Conservation (phyloP, 495 filamentous ascomycete genomes). For the Aspergillus leporis region DNA sequence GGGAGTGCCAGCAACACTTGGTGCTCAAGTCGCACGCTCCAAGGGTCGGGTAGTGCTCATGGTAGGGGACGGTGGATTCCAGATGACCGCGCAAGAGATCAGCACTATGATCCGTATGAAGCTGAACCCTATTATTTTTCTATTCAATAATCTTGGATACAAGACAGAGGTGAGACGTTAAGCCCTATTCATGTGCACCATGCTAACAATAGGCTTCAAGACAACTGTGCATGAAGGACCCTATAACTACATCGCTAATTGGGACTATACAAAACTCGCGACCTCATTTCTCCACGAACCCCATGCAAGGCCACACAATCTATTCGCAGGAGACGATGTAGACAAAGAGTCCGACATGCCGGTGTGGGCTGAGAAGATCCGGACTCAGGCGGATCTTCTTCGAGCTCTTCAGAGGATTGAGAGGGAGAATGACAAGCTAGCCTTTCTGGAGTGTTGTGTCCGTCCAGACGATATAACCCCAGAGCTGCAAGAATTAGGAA, state of each 20-base stretch:
- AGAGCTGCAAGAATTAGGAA: conserved; percentile 3
- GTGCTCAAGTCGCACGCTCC: conserved; percentile 29
- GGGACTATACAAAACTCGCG: conserved; percentile 18
- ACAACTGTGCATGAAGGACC: conserved; percentile 19
- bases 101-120: conserved; percentile 66
- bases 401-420: conserved; percentile 7
- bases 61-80: conserved; percentile 72
- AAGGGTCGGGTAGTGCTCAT: conserved; percentile 56
- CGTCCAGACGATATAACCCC: conserved; percentile 17
- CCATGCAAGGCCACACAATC: conserved; percentile 9
- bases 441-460: conserved; percentile 18
- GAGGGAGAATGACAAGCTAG: conserved; percentile 10
- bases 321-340: conserved; percentile 1
- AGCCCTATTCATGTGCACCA: background rate
- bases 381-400: conserved; percentile 11
- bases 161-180: conserved; percentile 51
- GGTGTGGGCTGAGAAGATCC: conserved; percentile 11
- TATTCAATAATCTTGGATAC: conserved; percentile 68
- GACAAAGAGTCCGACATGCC: background rate
- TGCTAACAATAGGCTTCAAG: background rate
- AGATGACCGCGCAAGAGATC: conserved; percentile 71
- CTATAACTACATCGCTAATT: conserved; percentile 20
- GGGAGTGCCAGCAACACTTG: conserved; percentile 16
- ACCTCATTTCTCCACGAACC: background rate
- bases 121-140: conserved; percentile 65